Evolutionary conservation across 2,329 filamentous ascomycete genomes (phyloP).

Genomic region (Tolypocladium tropicale): DNA sequence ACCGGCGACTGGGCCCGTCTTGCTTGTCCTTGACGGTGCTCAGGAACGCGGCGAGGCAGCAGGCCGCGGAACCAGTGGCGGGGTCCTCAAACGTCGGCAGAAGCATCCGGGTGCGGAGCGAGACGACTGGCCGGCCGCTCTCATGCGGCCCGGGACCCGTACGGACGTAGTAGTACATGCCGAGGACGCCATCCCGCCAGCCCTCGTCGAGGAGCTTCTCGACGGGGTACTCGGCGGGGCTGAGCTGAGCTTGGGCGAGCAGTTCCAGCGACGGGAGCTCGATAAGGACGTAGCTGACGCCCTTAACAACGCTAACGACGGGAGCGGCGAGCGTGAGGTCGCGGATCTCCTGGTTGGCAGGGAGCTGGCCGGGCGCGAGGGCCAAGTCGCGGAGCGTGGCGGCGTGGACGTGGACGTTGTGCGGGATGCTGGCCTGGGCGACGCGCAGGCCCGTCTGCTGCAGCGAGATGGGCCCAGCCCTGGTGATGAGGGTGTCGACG

Average conservation of each 20-base stretch:
- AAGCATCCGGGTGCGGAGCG: slow-evolving; percentile 52
- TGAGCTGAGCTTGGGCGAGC: slow-evolving; percentile 32
- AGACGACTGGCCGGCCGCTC: slow-evolving; percentile 15
- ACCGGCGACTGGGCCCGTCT: slow-evolving; percentile 24
- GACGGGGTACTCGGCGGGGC: slow-evolving; percentile 21
- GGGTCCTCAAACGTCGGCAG: slow-evolving; percentile 42
- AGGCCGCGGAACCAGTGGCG: slow-evolving; percentile 53
- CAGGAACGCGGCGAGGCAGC: slow-evolving; percentile 44
- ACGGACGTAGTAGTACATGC: slow-evolving; percentile 49
- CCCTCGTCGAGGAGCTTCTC: slow-evolving; percentile 36
- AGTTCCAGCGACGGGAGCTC: slow-evolving; percentile 49
- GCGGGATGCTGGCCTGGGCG: slow-evolving; percentile 56
- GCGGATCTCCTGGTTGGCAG: slow-evolving; percentile 16
- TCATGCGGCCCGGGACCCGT: slow-evolving; percentile 18
- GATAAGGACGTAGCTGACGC: slow-evolving; percentile 64
- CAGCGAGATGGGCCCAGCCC: slow-evolving; percentile 46
- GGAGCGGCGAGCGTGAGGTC: slow-evolving; percentile 31
- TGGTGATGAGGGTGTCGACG: slow-evolving; percentile 37
- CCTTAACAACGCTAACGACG: slow-evolving; percentile 56
- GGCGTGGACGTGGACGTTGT: slow-evolving; percentile 53
- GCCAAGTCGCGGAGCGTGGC: slow-evolving; percentile 23
- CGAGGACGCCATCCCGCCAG: slow-evolving; percentile 44
- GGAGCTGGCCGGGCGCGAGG: slow-evolving; percentile 15
- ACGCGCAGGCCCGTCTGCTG: slow-evolving; percentile 23
- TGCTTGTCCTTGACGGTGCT: slow-evolving; percentile 27